A percentile compares a stretch with the other conserved stretches of the same genome.
Evolutionary conservation across 495 filamentous ascomycete species (phyloP).

Genomic region (Aspergillus carlsbadensis): DNA sequence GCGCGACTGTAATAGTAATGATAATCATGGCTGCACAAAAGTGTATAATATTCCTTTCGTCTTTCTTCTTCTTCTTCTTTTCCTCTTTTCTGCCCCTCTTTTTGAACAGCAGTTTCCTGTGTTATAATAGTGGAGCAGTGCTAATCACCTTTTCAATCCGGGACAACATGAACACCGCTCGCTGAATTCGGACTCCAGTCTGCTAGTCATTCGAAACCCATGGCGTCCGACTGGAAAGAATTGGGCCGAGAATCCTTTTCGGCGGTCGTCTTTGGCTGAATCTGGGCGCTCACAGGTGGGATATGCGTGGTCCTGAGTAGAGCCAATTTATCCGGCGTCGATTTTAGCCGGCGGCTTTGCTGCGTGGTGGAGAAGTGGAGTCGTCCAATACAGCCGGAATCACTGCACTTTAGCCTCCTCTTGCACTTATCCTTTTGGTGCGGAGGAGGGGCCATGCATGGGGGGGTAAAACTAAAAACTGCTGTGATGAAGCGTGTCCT

Average conservation of each 20-base stretch:
- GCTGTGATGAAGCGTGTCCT: not conserved
- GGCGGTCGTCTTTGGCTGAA: not conserved
- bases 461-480: not conserved
- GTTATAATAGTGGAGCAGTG: constrained; percentile 7
- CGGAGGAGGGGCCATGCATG: constrained; percentile 3
- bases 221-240: not conserved
- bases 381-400: constrained; percentile 9
- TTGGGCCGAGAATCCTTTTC: not conserved
- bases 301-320: not conserved
- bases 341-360: constrained; percentile 14
- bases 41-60: constrained; percentile 14
- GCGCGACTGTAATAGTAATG: constrained; percentile 12
- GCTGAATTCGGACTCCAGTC: not conserved
- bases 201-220: not conserved
- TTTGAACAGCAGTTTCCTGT: not conserved
- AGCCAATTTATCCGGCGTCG: constrained; percentile 6
- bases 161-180: not conserved
- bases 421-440: constrained; percentile 6
- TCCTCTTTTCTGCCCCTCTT: not conserved
- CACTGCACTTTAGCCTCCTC: constrained; percentile 8
- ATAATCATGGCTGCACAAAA: constrained; percentile 22
- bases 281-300: constrained; percentile 1
- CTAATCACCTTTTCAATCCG: not conserved
- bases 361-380: not conserved
- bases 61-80: not conserved